Evolutionary conservation across 2,329 filamentous ascomycete genomes (phyloP), one percentile per base, ranked within the genome.

Genomic region (Dothideomycetidae sp.): DNA sequence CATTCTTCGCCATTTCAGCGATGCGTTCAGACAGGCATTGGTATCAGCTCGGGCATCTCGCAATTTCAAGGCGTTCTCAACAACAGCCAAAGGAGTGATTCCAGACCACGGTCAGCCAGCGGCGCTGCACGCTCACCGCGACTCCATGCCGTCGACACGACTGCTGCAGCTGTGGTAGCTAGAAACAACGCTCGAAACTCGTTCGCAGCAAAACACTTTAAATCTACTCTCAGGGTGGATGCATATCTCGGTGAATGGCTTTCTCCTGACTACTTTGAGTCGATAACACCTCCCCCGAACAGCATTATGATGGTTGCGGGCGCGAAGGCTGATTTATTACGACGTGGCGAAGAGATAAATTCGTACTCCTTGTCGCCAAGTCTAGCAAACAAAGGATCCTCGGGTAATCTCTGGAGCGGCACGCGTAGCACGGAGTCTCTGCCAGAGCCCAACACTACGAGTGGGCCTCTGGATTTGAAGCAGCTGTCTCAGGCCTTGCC

Each of bases 211-310:
- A 56, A 57, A 17, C 50, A 57, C 16, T 53, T 52, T 10, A 79
- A 73, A 45, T 63, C 72, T 3, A 67, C 76, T 7, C 61, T 98
- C 33, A 79, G 90, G 1, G 70, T 98, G 4, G 90, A 98, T 58
- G 80, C 86, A 0, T 94, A 92, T 53, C 68, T 98, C 0, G 88
- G 90, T 33, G 90, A 98, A 65, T 98, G 90, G 90, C 68, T 96
- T 18, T 82, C 81, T 2, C 83, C 85, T 1, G 79, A 86, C 52
- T 98, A 98, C 57, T 98, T 88, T 51, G 85, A 93, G 44, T 71
- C 81, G 36, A 94, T 94, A 46, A 88, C 81, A 0, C 82, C 85
- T 3, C 90, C 90, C 9, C 90, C 90, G 0, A 74, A 75, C 30
- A 88, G 84, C 3, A 73, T 78, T 3, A 71, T 90, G 60, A 92